Evolutionary conservation across 495 filamentous ascomycete species (phyloP).

Genomic region (Xylaria palmicola): DNA sequence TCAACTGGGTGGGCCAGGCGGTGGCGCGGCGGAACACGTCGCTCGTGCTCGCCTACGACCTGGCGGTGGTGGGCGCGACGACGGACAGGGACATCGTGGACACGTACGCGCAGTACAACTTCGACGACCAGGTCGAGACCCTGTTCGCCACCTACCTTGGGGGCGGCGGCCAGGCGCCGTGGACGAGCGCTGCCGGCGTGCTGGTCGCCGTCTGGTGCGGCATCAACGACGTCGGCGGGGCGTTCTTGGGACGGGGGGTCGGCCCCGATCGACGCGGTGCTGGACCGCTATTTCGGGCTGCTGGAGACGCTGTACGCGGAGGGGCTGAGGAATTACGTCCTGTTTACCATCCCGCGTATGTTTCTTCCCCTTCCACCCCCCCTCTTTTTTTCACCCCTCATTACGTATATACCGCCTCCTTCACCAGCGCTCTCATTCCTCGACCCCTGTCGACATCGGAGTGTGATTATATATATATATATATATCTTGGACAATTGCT

Average conservation of each 20-base stretch:
- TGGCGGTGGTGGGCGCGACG: conserved; percentile 58
- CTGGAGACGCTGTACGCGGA: conserved; percentile 50
- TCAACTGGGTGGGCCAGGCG: conserved; percentile 59
- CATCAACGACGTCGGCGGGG: conserved; percentile 63
- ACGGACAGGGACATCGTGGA: conserved; percentile 50
- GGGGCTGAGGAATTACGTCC: conserved; percentile 62
- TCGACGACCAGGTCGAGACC: conserved; percentile 18
- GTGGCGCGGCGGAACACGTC: conserved; percentile 52
- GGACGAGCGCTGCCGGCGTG: conserved; percentile 45
- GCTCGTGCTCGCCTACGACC: conserved; percentile 51
- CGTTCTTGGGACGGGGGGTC: conserved; percentile 41
- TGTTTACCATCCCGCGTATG: conserved; percentile 58
- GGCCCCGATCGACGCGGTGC: conserved; percentile 42
- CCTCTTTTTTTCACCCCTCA: too few relatives aligned
- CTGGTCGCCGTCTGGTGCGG: conserved; percentile 64
- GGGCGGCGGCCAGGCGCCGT: conserved; percentile 38
- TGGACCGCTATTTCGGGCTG: conserved; percentile 47
- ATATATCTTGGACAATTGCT: too few relatives aligned
- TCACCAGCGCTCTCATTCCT: too few relatives aligned
- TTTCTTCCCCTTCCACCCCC: conserved; percentile 7
- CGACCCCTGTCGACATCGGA: too few relatives aligned
- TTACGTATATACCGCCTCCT: too few relatives aligned
- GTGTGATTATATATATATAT: too few relatives aligned
- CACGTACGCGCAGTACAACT: conserved; percentile 43
- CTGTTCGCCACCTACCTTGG: conserved; percentile 2